Evolutionary conservation across 208 protist species (phyloP), one percentile per base, ranked within the genome.

Genomic region (Crithidia mellificae): DNA sequence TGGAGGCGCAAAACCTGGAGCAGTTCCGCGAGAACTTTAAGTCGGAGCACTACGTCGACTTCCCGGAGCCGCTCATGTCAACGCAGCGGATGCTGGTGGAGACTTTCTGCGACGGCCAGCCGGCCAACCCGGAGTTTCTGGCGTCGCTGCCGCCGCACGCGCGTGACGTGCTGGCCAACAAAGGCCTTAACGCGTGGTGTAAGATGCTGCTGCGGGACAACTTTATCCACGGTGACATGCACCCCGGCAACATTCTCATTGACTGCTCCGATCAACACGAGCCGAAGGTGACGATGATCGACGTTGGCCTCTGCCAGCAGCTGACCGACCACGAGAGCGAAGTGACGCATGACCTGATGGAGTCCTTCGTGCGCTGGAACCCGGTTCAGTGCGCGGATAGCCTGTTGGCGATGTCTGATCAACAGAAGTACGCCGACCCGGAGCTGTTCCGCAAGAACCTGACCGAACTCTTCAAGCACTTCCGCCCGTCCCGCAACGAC

Each of bases 161-260:
- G 12, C 85, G 92, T 15, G 87, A 92, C 25, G 84, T 85, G 58
- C 69, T 97, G 15, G 92, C 92, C 6, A 77, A 79, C 41, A 93
- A 91, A 52, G 92, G 92, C n/a, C 81, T 97, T 27, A 95, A 97
- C 76, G 83, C 91, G 46, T 97, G 90, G 87, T 96, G 88, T 72
- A 89, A 97, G 71, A 95, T 96, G 90, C 66, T 97, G 12, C 74
- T 97, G 46, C 86, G 84, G 27, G 93, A 97, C 66, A 94, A 94
- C 79, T 97, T 95, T 68, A 90, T 96, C 17, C 93, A 97, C 74
- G 93, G 90, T 12, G 93, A 97, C 54, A 93, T 97, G 91, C 93
- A 97, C 72, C 93, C 93, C 5, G 93, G 93, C 49, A 97, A 97
- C 77, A 95, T 97, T 47, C 67, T 97, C 24, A 94, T 97, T 54